phyloP scores from a whole-genome alignment of 2,329 filamentous ascomycete genomes.

The Seiridium cupressi region DNA sequence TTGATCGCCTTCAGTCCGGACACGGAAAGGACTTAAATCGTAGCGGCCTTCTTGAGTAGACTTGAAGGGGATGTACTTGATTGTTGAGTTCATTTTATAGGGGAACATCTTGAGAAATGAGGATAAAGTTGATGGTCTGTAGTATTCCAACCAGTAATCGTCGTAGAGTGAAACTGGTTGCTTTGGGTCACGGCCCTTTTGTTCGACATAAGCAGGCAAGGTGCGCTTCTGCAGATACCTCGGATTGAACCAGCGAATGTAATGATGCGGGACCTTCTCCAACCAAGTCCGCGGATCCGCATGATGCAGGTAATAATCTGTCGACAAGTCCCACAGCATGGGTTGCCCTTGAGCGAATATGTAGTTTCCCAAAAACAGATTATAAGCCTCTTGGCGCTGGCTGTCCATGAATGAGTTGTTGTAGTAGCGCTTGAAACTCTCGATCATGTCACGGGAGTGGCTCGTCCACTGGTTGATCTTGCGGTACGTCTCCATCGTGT shows the following conservation, averaged over 20 bases:
- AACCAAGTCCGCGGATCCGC: conserved; percentile 75
- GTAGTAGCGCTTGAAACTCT: conserved; percentile 98
- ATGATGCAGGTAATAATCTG: conserved; percentile 96
- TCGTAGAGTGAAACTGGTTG: conserved; percentile 67
- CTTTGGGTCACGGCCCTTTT: conserved; percentile 32
- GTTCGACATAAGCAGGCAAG: conserved; percentile 47
- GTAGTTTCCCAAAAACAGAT: conserved; percentile 95
- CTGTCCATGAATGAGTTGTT: conserved; percentile 98
- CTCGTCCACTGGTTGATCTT: conserved; percentile 99
- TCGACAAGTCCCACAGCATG: conserved; percentile 94
- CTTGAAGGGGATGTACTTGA: conserved; percentile 77
- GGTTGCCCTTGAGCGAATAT: conserved; percentile 83
- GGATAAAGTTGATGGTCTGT: conserved; percentile 82
- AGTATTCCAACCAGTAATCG: conserved; percentile 98
- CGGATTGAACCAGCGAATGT: conserved; percentile 87
- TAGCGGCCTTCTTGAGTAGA: conserved; percentile 71
- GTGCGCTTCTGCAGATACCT: conserved; percentile 63
- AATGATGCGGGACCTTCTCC: conserved; percentile 61
- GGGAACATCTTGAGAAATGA: conserved; percentile 91
- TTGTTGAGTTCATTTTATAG: conserved; percentile 87
- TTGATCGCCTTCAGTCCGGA: conserved; percentile 64
- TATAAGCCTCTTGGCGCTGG: conserved; percentile 97
- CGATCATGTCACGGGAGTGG: conserved; percentile 96
- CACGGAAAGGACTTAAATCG: conserved; percentile 84
- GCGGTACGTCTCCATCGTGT: conserved; percentile 98